Base-by-base conservation (phyloP, 495 filamentous ascomycete species). In the Xylaria intraflava region DNA sequence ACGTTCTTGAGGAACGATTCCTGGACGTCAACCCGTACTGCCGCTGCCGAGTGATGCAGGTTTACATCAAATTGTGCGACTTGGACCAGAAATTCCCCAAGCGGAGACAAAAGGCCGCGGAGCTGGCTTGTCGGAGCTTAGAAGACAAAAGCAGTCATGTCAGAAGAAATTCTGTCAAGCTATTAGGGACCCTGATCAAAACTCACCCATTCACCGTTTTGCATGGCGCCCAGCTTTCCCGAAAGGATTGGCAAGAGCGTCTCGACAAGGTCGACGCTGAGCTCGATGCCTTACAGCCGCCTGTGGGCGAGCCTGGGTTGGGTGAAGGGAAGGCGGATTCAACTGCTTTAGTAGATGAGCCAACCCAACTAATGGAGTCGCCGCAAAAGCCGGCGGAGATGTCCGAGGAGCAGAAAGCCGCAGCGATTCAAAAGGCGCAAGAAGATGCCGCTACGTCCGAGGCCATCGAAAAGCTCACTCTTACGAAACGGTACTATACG, bases 81-180 rank as follows among this genome's bases (percentile, higher is more conserved):
- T 76, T 98, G 26, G 88, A 95, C 40, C 87, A 89, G 45, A 99
- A 97, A 63, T 96, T 93, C 64, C 89, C 89, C 16, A 96, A 96
- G 72, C 80, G 90, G 33, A 77, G 93, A 55, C 91, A 96, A 68
- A 82, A 78, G 54, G 90, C 83, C 0, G 87, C 94, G 14, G 88
- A 94, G 61, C 72, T 96, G 11, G 90, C 93, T 6, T 82, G 87
- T 35, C 79, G 87, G 58, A 96, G 91, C 63, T 74, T 99, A 20
- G 88, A 95, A 67, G 93, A 99, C 71, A 99, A 95, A 73, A 97
- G 93, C 68, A 97, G 94, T 66, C 92, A 97, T 65, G 93, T 97
- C 19, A 78, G 93, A 57, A 83, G 90, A 35, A 96, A 97, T 65
- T 90, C 94, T 0, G 94, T 99, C 66, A 96, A 94, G 61, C 73